Percentiles rank a stretch among this genome's conserved stretches.
Evolutionary conservation across 495 filamentous ascomycete species (phyloP).

Genomic region (Penicillium coffeae): DNA sequence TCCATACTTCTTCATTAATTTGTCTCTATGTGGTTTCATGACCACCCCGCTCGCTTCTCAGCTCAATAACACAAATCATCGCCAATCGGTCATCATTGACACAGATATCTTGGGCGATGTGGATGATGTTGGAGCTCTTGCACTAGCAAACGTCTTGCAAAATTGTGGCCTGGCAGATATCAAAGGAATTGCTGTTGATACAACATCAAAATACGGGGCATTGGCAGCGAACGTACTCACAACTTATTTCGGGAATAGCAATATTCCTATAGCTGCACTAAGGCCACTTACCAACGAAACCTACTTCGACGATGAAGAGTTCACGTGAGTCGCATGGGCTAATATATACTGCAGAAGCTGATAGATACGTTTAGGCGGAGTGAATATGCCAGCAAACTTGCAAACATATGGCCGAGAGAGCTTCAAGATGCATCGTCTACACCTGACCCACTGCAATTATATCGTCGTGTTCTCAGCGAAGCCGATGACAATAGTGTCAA

Average conservation of each 20-base stretch:
- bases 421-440: constrained; percentile 1
- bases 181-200: constrained; percentile 1
- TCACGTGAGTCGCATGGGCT: neutral
- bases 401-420: neutral
- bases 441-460: constrained; percentile 1
- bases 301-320: neutral
- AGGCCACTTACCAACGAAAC: constrained; percentile 3
- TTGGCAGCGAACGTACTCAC: neutral
- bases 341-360: neutral
- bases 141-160: neutral
- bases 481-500: neutral
- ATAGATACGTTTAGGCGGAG: neutral
- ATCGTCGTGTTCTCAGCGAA: neutral
- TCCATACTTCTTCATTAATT: too few relatives aligned
- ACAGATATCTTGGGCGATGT: constrained; percentile 4
- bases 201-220: neutral
- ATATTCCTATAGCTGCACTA: constrained; percentile 2
- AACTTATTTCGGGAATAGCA: constrained; percentile 1
- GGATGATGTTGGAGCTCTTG: constrained; percentile 1
- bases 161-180: constrained; percentile 4
- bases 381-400: constrained; percentile 4
- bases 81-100: neutral
- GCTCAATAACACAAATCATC: too few relatives aligned
- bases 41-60: too few relatives aligned
- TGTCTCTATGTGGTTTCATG: too few relatives aligned